These are phyloP conservation scores for Monilinia polystroma DNA, from an alignment of 2,329 filamentous ascomycete genomes.

Conservation along the genomic window DNA sequence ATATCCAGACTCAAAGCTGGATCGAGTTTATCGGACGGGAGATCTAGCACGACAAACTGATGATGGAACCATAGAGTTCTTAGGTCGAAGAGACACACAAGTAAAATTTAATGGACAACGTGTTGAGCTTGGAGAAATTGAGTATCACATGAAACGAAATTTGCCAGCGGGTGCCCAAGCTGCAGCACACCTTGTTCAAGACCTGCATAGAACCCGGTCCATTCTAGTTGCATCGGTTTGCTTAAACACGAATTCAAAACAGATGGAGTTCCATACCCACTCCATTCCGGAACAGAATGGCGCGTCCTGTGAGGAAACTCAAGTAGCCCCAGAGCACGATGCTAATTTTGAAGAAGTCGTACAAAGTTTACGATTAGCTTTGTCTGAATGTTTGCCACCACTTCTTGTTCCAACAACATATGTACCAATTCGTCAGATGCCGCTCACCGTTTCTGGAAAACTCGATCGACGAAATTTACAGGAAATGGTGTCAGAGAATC, in stretches of 20 bases:
- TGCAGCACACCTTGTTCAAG: background rate
- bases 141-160: background rate
- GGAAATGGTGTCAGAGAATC: background rate
- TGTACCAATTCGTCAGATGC: constrained; percentile 36
- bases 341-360: background rate
- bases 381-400: constrained; percentile 26
- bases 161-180: background rate
- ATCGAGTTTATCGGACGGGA: background rate
- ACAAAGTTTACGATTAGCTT: background rate
- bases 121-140: constrained; percentile 8
- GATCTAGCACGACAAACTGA: background rate
- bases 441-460: constrained; percentile 39
- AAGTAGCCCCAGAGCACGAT: too few species aligned
- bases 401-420: constrained; percentile 41
- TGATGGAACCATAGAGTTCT: background rate
- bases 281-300: background rate
- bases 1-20: too few species aligned
- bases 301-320: background rate
- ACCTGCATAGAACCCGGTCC: background rate
- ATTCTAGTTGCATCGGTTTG: background rate
- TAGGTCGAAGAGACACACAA: constrained; percentile 1
- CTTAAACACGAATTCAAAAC: background rate
- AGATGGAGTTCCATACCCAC: background rate
- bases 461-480: constrained; percentile 42
- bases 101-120: constrained; percentile 3